These are phyloP conservation scores for Candolleomyces efflorescens DNA, from an alignment of 768 basidiomycete species.

Conservation along the genomic window DNA sequence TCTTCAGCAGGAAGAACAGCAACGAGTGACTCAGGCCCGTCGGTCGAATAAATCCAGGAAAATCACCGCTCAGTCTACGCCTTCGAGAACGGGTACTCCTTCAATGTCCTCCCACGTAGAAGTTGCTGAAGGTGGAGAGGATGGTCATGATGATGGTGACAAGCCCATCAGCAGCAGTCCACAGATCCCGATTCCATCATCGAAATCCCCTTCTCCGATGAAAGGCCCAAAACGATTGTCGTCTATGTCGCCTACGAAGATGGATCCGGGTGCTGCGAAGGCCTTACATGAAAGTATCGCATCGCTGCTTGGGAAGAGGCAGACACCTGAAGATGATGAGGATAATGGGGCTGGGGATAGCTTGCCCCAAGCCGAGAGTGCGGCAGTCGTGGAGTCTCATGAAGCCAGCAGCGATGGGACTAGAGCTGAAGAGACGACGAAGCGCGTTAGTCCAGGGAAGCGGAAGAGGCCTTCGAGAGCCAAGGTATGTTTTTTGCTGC, in stretches of 20 bases:
- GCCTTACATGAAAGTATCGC: constrained; percentile 68
- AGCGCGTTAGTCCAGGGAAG: constrained; percentile 23
- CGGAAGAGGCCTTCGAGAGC: constrained; percentile 33
- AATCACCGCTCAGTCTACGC: neutral
- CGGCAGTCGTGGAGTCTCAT: neutral
- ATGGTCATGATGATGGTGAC: neutral
- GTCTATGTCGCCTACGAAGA: constrained; percentile 38
- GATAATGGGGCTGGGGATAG: constrained; percentile 6
- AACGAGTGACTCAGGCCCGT: neutral
- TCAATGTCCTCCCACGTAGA: too few species aligned
- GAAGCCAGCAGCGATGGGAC: neutral
- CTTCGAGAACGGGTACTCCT: too few species aligned
- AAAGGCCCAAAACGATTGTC: constrained; percentile 29
- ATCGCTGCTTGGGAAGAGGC: constrained; percentile 65
- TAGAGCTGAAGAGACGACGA: constrained; percentile 10
- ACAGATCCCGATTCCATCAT: constrained; percentile 51
- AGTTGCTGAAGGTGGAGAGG: neutral
- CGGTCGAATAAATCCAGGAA: neutral
- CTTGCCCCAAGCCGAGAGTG: constrained; percentile 1
- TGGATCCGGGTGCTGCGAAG: constrained; percentile 46
- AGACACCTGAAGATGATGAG: constrained; percentile 37
- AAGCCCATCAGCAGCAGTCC: too few species aligned
- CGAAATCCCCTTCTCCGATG: constrained; percentile 52
- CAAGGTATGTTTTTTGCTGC: constrained; percentile 20
- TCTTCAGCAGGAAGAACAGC: neutral